Percentiles rank a stretch among this genome's conserved stretches.
Evolutionary conservation across 2,329 filamentous ascomycete species (phyloP).

Genomic region (Periglandula ipomoeae): DNA sequence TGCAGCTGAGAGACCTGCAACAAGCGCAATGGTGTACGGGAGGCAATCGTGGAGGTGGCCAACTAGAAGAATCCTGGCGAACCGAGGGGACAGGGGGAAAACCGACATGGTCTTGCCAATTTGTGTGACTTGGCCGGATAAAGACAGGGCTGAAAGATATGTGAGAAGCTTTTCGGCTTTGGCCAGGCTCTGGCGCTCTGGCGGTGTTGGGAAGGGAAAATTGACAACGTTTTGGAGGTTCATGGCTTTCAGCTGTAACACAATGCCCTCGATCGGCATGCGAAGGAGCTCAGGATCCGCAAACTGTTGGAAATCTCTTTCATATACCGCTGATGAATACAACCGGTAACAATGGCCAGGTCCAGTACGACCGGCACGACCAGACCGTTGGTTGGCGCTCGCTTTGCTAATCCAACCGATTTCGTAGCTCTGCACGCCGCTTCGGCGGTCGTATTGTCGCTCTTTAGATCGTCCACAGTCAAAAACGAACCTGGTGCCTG

Average conservation of each 20-base stretch:
- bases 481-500: conserved; percentile 90
- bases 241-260: conserved; percentile 92
- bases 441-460: conserved; percentile 76
- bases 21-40: conserved; percentile 77
- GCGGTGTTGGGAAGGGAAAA: conserved; percentile 92
- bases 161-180: conserved; percentile 80
- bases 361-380: conserved; percentile 89
- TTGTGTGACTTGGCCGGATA: conserved; percentile 65
- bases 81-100: conserved; percentile 85
- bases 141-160: conserved; percentile 72
- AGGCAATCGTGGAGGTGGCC: conserved; percentile 76
- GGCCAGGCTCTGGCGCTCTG: conserved; percentile 63
- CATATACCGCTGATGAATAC: conserved; percentile 91
- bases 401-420: conserved; percentile 97
- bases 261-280: conserved; percentile 86
- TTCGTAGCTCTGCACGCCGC: conserved; percentile 91
- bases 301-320: conserved; percentile 79
- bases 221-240: conserved; percentile 81
- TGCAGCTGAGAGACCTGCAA: conserved; percentile 78
- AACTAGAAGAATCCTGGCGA: conserved; percentile 83
- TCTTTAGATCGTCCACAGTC: conserved; percentile 91
- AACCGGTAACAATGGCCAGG: conserved; percentile 93
- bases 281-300: conserved; percentile 80
- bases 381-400: conserved; percentile 81
- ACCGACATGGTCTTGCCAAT: conserved; percentile 74